Conservation (phyloP, 306 rosid species). For the Morella rubra region DNA sequence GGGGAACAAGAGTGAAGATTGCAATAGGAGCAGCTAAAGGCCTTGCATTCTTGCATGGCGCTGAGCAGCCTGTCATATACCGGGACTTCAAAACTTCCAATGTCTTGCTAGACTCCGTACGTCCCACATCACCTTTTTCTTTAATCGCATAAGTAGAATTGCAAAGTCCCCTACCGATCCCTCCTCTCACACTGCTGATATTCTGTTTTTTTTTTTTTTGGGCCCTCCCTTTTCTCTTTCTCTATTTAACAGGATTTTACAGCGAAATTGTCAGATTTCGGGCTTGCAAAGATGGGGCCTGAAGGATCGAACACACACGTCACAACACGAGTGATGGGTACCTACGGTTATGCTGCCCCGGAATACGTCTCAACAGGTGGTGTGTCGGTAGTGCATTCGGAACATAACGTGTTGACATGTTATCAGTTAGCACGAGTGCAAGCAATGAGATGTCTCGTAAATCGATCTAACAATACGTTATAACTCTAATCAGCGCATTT, state of each 20-base stretch:
- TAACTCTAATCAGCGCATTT: not conserved
- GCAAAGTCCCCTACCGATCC: no score
- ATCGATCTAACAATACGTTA: no score
- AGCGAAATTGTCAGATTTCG: slow-evolving; percentile 94
- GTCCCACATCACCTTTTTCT: slow-evolving; percentile 6
- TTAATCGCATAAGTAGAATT: not conserved
- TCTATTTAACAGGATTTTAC: slow-evolving; percentile 60
- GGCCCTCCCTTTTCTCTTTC: slow-evolving; percentile 12
- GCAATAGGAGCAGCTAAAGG: slow-evolving; percentile 92
- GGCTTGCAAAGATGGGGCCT: slow-evolving; percentile 97
- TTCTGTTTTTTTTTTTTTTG: not conserved
- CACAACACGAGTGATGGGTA: slow-evolving; percentile 94
- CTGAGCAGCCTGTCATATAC: slow-evolving; percentile 91
- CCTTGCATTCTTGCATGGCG: slow-evolving; percentile 89
- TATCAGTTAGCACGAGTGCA: no score
- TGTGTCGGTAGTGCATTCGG: no score
- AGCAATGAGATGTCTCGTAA: no score
- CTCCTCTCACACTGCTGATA: not conserved
- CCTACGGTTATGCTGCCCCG: slow-evolving; percentile 96
- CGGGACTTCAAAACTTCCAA: slow-evolving; percentile 95
- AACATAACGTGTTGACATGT: no score
- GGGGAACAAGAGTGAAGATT: slow-evolving; percentile 84
- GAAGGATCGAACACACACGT: slow-evolving; percentile 94
- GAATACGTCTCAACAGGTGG: slow-evolving; percentile 87
- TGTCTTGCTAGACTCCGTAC: slow-evolving; percentile 84